These are phyloP conservation scores for Nemania bipapillata DNA, from an alignment of 2,329 filamentous ascomycete species.

Conservation along the genomic window DNA sequence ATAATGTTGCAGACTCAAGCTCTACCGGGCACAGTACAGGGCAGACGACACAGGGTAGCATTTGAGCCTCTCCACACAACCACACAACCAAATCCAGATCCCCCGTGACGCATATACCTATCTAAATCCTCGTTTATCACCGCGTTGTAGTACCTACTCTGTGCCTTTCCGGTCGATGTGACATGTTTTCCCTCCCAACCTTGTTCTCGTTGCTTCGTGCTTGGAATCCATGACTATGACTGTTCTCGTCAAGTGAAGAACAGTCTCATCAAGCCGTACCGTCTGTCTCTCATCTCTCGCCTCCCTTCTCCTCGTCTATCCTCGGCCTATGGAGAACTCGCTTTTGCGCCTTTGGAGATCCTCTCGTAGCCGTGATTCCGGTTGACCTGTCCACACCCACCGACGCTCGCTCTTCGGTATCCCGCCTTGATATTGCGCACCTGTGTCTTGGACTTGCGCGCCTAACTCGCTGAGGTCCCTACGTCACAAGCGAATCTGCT, in stretches of 20 bases:
- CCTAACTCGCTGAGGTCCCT: constrained; percentile 31
- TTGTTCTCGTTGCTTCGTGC: constrained; percentile 35
- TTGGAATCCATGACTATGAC: constrained; percentile 35
- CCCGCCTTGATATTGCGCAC: constrained; percentile 16
- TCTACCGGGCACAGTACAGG: constrained; percentile 19
- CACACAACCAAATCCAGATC: constrained; percentile 25
- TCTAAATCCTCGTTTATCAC: constrained; percentile 16
- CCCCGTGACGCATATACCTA: constrained; percentile 46
- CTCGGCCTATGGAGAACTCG: constrained; percentile 42
- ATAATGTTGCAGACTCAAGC: constrained; percentile 11
- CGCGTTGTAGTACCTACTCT: constrained; percentile 27
- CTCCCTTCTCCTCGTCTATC: constrained; percentile 38
- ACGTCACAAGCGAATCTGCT: constrained; percentile 33
- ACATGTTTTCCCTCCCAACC: constrained; percentile 40
- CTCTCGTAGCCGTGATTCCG: constrained; percentile 36
- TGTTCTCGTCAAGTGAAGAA: constrained; percentile 39
- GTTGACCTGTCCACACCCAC: constrained; percentile 21
- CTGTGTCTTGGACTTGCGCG: constrained; percentile 38
- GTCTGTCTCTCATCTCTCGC: constrained; percentile 11
- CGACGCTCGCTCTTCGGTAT: constrained; percentile 17
- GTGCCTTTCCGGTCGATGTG: constrained; percentile 42
- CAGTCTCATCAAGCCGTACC: constrained; percentile 39
- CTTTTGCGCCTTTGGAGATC: constrained; percentile 20
- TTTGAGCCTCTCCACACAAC: constrained; percentile 26
- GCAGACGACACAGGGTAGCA: constrained; percentile 36